Conservation (phyloP, 148 eudicot genomes). For the Camellia granthamiana region DNA sequence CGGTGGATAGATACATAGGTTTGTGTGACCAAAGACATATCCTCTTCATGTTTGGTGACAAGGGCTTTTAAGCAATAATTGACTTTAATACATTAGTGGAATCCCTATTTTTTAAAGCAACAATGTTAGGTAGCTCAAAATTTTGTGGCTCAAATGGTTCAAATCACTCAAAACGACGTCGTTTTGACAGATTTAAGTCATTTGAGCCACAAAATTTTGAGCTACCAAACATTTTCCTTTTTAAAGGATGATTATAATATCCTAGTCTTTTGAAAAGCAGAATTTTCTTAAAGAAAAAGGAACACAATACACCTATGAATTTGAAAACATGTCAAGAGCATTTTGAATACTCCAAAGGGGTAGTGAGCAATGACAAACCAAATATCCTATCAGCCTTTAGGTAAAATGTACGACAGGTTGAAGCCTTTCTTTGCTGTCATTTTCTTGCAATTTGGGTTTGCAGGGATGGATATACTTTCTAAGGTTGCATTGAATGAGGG, state of each 20-base stretch:
- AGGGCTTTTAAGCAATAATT: slow-evolving; percentile 11
- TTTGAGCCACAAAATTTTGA: too few species aligned
- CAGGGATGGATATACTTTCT: slow-evolving; percentile 99
- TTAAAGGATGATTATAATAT: not conserved
- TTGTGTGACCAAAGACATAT: too few species aligned
- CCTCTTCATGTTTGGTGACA: too few species aligned
- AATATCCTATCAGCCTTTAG: slow-evolving; percentile 19
- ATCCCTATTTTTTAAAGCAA: too few species aligned
- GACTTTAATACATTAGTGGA: not conserved
- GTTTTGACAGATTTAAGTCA: too few species aligned
- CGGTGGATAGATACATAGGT: not conserved
- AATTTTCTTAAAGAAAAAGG: not conserved
- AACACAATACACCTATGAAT: slow-evolving; percentile 9
- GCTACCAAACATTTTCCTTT: too few species aligned
- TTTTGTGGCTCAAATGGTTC: too few species aligned
- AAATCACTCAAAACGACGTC: too few species aligned
- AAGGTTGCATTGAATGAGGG: too few species aligned
- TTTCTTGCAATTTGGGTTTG: slow-evolving; percentile 73
- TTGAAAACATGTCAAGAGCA: not conserved
- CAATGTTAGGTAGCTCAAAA: too few species aligned
- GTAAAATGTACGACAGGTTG: slow-evolving; percentile 26
- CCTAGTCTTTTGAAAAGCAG: not conserved
- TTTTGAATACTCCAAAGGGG: slow-evolving; percentile 5
- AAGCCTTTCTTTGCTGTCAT: slow-evolving; percentile 70
- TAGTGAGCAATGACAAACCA: slow-evolving; percentile 18